A percentile compares a stretch with the other conserved stretches of the same genome.
phyloP scores from a whole-genome alignment of 2,329 filamentous ascomycete genomes.

The Ophiostoma sp. region DNA sequence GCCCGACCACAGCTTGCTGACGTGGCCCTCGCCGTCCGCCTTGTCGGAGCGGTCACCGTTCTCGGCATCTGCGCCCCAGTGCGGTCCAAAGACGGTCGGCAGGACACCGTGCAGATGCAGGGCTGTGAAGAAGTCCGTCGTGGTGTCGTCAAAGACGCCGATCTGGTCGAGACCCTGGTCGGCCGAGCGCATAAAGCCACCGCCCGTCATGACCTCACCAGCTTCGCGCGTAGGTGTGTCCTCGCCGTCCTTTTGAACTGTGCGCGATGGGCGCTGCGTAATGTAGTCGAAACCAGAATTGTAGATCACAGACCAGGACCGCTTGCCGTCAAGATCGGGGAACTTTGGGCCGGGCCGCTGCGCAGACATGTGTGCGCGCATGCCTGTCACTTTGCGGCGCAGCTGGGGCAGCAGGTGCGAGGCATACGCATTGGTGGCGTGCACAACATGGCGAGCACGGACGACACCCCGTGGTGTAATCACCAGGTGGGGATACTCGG shows the following conservation, averaged over 20 bases:
- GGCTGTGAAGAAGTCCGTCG: conserved; percentile 37
- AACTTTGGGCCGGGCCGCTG: conserved; percentile 40
- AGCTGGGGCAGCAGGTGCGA: conserved; percentile 48
- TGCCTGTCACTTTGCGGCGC: conserved; percentile 41
- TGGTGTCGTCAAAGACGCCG: conserved; percentile 44
- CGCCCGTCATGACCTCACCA: conserved; percentile 51
- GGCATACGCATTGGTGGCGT: conserved; percentile 54
- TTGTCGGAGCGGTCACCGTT: neutral
- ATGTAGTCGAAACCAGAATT: conserved; percentile 47
- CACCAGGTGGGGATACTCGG: conserved; percentile 38
- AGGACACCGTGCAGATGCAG: conserved; percentile 42
- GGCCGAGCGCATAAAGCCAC: conserved; percentile 44
- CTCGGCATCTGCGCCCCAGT: conserved; percentile 33
- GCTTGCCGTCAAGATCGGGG: conserved; percentile 33
- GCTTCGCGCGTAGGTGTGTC: conserved; percentile 28
- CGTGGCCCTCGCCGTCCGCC: conserved; percentile 25
- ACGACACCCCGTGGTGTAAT: conserved; percentile 44
- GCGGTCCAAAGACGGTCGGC: conserved; percentile 39
- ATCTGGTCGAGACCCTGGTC: conserved; percentile 43
- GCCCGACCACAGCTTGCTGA: conserved; percentile 47
- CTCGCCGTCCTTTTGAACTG: neutral
- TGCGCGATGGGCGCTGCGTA: conserved; percentile 40
- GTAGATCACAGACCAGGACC: conserved; percentile 50
- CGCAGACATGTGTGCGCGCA: conserved; percentile 47
- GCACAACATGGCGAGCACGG: conserved; percentile 47